Conservation (phyloP, 2,329 filamentous ascomycete genomes). For the Venturia nashicola region DNA sequence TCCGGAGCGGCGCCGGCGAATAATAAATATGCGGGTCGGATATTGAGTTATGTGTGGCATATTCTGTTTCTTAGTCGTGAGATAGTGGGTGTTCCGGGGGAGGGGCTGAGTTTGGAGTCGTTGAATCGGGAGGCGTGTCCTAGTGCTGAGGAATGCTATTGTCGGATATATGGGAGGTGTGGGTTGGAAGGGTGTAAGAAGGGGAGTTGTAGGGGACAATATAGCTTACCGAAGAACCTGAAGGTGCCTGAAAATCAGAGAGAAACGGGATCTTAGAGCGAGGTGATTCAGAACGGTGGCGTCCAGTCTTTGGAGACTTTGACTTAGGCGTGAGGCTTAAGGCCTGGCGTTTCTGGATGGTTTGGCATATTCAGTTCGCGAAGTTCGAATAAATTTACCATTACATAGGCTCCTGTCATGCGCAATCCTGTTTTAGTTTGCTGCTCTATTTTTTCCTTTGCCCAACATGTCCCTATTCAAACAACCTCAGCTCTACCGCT, state of each 20-base stretch:
- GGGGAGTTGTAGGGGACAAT: conserved; percentile 1
- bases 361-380: too few species aligned
- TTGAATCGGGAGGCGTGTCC: conserved; percentile 1
- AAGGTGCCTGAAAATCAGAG: not conserved
- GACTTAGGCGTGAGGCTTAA: too few species aligned
- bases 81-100: not conserved
- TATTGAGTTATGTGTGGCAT: conserved; percentile 38
- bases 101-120: conserved; percentile 16
- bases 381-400: too few species aligned
- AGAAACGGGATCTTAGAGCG: too few species aligned
- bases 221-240: not conserved
- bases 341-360: too few species aligned
- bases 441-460: too few species aligned
- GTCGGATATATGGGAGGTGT: conserved; percentile 31
- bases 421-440: too few species aligned
- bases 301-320: too few species aligned
- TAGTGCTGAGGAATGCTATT: conserved; percentile 25
- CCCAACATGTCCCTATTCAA: too few species aligned
- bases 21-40: conserved; percentile 20
- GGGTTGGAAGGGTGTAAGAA: conserved; percentile 8
- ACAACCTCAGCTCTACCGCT: too few species aligned
- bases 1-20: not conserved
- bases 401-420: too few species aligned
- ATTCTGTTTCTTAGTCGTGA: conserved; percentile 29
- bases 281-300: too few species aligned